A percentile compares a stretch with the other conserved stretches of the same genome.
Conservation (phyloP, 2,329 filamentous ascomycete species). For the Magnaporthiopsis rhizophila region DNA sequence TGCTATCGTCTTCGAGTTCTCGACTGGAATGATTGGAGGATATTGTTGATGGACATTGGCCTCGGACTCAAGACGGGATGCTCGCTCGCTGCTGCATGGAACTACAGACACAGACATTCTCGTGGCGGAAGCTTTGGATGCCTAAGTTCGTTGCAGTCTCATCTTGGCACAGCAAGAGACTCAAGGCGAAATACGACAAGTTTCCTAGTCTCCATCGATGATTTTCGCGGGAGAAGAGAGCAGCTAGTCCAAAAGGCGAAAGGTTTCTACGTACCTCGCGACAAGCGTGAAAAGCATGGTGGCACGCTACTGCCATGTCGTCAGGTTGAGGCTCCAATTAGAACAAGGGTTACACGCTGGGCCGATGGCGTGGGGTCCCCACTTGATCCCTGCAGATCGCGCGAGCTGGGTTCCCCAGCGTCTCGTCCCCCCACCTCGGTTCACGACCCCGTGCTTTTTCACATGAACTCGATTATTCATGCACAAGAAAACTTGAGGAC, state of each 20-base stretch:
- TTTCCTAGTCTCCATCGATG: background rate
- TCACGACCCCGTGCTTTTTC: background rate
- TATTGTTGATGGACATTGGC: background rate
- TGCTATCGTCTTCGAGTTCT: background rate
- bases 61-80: background rate
- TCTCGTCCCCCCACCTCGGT: background rate
- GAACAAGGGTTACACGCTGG: background rate
- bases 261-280: background rate
- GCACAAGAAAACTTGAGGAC: background rate
- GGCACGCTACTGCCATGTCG: background rate
- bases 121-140: background rate
- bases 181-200: background rate
- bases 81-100: background rate
- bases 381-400: background rate
- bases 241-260: background rate
- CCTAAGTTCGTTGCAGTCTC: background rate
- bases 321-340: background rate
- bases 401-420: background rate
- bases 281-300: background rate
- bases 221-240: background rate
- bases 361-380: background rate
- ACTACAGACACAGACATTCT: background rate
- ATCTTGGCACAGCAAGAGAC: background rate
- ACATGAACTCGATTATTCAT: background rate
- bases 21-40: background rate